These are phyloP conservation scores for Alternaria dauci DNA, from an alignment of 2,329 filamentous ascomycete species.

Conservation along the genomic window DNA sequence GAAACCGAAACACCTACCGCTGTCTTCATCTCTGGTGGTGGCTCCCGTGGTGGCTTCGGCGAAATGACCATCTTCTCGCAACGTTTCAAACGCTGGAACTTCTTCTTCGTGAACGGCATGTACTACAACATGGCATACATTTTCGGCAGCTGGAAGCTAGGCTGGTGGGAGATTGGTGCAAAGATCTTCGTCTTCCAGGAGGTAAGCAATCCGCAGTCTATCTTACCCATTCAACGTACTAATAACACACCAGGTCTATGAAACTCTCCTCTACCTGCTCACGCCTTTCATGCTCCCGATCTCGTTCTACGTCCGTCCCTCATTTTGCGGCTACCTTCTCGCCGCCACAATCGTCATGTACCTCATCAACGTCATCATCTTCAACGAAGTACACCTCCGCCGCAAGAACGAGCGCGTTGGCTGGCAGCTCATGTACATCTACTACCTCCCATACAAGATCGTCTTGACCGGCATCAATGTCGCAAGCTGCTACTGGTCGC, in stretches of 20 bases:
- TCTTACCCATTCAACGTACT: constrained; percentile 20
- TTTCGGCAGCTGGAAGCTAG: constrained; percentile 58
- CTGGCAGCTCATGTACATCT: constrained; percentile 51
- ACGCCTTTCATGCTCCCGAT: constrained; percentile 58
- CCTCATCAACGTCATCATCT: constrained; percentile 55
- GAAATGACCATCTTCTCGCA: constrained; percentile 64
- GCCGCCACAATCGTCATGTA: constrained; percentile 55
- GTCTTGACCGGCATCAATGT: constrained; percentile 57
- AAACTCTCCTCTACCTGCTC: constrained; percentile 57
- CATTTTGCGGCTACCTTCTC: constrained; percentile 53
- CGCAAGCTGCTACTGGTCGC: constrained; percentile 45
- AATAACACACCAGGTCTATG: constrained; percentile 48
- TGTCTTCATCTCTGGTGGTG: constrained; percentile 54
- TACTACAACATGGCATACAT: constrained; percentile 60
- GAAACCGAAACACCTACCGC: constrained; percentile 60
- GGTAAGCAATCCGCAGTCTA: constrained; percentile 13
- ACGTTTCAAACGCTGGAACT: constrained; percentile 62
- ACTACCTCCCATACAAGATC: constrained; percentile 57
- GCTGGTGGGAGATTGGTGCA: constrained; percentile 59
- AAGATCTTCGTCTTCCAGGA: constrained; percentile 62
- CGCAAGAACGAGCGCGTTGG: constrained; percentile 55
- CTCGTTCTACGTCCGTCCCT: constrained; percentile 54
- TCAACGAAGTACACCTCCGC: constrained; percentile 60
- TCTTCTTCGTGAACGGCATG: constrained; percentile 61
- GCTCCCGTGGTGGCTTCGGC: constrained; percentile 58